phyloP scores from a whole-genome alignment of 805 yeast species.

The Ogataea nonfermentans region DNA sequence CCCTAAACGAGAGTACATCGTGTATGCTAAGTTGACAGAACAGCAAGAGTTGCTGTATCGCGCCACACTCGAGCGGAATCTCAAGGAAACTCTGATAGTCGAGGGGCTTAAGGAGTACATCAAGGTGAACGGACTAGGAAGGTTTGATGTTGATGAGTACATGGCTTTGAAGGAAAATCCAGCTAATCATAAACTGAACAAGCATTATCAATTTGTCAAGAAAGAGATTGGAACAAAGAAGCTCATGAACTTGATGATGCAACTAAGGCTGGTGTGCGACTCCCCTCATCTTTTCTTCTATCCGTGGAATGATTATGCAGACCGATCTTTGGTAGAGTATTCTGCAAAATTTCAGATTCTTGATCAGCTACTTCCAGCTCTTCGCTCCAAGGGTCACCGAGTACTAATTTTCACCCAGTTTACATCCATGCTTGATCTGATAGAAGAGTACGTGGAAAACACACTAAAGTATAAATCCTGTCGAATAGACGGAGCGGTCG shows the following conservation, averaged over 20 bases:
- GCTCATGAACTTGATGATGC: conserved; percentile 74
- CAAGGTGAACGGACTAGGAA: conserved; percentile 34
- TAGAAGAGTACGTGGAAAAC: conserved; percentile 67
- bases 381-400: conserved; percentile 54
- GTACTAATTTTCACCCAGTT: conserved; percentile 86
- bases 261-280: conserved; percentile 77
- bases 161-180: conserved; percentile 14
- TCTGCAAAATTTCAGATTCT: conserved; percentile 75
- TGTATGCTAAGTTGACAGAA: conserved; percentile 66
- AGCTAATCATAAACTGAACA: conserved; percentile 11
- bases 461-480: conserved; percentile 45
- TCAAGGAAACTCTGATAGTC: conserved; percentile 45
- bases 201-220: conserved; percentile 33
- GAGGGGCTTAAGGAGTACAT: conserved; percentile 53
- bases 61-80: conserved; percentile 43
- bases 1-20: conserved; percentile 83
- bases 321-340: conserved; percentile 41
- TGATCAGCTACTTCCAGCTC: conserved; percentile 54
- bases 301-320: conserved; percentile 60
- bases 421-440: conserved; percentile 73
- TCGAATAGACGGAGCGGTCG: conserved; percentile 75
- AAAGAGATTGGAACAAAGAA: conserved; percentile 48
- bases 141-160: conserved; percentile 34
- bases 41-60: conserved; percentile 55
- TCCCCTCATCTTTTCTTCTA: conserved; percentile 82